A percentile compares a stretch with the other conserved stretches of the same genome.
Conservation (phyloP, 2,329 filamentous ascomycete species). For the Didymella pomorum region DNA sequence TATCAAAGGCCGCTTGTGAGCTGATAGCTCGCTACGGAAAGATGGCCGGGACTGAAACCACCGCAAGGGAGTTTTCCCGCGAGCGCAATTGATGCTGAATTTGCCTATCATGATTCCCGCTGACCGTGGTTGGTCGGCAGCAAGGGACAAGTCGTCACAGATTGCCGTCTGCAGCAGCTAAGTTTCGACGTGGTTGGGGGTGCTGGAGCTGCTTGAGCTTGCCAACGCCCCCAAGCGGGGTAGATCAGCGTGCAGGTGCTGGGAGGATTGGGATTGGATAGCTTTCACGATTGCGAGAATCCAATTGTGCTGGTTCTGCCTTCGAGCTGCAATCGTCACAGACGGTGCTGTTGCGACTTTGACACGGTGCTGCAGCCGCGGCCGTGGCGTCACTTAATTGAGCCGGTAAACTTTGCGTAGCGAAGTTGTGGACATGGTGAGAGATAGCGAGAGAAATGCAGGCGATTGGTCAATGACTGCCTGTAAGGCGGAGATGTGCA, state of each 20-base stretch:
- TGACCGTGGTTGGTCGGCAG: background rate
- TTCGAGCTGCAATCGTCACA: background rate
- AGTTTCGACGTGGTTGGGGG: background rate
- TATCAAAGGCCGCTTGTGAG: no score
- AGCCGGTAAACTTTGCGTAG: background rate
- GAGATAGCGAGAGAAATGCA: constrained; percentile 10
- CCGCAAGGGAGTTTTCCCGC: background rate
- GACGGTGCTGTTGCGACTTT: background rate
- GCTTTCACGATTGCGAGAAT: background rate
- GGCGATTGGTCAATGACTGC: constrained; percentile 12
- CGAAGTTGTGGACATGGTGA: background rate
- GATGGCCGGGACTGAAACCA: background rate
- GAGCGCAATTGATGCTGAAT: no score
- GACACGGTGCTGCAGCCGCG: background rate
- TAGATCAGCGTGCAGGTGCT: constrained; percentile 8
- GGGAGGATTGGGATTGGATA: background rate
- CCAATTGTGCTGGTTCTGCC: background rate
- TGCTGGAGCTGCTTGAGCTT: background rate
- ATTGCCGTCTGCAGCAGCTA: constrained; percentile 13
- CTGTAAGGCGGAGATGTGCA: constrained; percentile 17
- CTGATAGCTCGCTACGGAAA: no score
- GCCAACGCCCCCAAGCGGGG: constrained; percentile 19
- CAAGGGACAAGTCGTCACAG: constrained; percentile 3
- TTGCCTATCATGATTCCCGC: background rate
- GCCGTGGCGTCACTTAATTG: background rate